Evolutionary conservation across 345 rosid genomes (phyloP).

Genomic region (Excoecaria agallocha): DNA sequence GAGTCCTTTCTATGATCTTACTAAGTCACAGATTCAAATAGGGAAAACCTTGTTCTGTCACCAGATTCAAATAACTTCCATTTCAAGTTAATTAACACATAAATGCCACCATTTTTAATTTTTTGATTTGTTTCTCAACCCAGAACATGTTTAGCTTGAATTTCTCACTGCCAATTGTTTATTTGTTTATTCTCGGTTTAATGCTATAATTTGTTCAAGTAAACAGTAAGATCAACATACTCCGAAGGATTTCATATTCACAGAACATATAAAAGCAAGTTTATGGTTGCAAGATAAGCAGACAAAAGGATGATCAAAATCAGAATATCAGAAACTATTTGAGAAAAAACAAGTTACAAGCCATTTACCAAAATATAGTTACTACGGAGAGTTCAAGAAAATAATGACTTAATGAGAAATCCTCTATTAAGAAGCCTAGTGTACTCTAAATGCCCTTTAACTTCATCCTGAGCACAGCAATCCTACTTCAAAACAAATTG

Average conservation of each 20-base stretch:
- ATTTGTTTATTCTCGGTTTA: background rate
- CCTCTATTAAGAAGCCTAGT: background rate
- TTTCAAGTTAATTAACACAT: background rate
- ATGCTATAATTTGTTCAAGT: background rate
- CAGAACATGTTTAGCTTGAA: background rate
- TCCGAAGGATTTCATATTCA: background rate
- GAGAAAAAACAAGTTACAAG: background rate
- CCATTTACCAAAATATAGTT: background rate
- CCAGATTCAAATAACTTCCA: background rate
- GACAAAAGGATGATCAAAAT: background rate
- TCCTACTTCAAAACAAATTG: background rate
- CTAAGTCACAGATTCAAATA: constrained; percentile 4
- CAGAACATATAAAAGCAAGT: background rate
- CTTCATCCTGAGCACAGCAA: background rate
- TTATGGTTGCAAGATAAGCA: background rate
- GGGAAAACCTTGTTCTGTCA: background rate
- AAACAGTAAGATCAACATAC: background rate
- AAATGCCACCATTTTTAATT: background rate
- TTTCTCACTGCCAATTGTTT: background rate
- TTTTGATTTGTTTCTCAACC: background rate
- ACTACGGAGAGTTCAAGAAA: background rate
- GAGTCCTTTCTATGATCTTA: background rate
- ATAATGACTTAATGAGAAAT: background rate
- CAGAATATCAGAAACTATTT: no score
- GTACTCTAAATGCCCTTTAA: background rate